A percentile compares a stretch with the other conserved stretches of the same genome.
Conservation (phyloP, 805 yeast genomes). For the Saccharomycopsis schoenii region DNA sequence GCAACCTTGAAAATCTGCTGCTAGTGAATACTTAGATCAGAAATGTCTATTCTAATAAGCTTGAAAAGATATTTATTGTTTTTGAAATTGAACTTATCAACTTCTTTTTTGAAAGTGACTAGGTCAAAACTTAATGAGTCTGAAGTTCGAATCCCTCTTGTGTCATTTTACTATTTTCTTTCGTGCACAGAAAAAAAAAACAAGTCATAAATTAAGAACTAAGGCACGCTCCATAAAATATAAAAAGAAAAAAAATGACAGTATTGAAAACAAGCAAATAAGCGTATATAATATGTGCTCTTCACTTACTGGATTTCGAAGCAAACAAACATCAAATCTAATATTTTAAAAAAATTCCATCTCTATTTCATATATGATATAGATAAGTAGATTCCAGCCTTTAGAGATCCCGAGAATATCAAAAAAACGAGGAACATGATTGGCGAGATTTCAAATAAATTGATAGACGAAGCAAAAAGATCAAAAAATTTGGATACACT, state of each 20-base stretch:
- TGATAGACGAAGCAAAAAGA: constrained; percentile 79
- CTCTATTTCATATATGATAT: no score
- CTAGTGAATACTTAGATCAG: background rate
- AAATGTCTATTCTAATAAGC: background rate
- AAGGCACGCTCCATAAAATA: background rate
- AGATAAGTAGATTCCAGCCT: no score
- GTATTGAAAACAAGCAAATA: no score
- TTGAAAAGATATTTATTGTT: background rate
- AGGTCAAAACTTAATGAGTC: background rate
- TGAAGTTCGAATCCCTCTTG: background rate
- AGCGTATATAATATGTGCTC: no score
- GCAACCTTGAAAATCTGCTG: background rate
- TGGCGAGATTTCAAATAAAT: constrained; percentile 78
- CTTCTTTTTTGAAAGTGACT: background rate
- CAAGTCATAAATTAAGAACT: background rate
- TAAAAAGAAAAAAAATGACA: no score
- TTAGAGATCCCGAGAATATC: background rate
- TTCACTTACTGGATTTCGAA: no score
- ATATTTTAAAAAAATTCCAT: no score
- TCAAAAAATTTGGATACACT: constrained; percentile 52
- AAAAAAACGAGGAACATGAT: constrained; percentile 43
- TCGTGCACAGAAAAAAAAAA: background rate
- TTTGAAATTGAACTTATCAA: background rate
- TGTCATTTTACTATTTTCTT: background rate
- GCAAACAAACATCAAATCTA: no score